Conservation (phyloP, 1,284 basidiomycete species). For the Naganishia sp. region DNA sequence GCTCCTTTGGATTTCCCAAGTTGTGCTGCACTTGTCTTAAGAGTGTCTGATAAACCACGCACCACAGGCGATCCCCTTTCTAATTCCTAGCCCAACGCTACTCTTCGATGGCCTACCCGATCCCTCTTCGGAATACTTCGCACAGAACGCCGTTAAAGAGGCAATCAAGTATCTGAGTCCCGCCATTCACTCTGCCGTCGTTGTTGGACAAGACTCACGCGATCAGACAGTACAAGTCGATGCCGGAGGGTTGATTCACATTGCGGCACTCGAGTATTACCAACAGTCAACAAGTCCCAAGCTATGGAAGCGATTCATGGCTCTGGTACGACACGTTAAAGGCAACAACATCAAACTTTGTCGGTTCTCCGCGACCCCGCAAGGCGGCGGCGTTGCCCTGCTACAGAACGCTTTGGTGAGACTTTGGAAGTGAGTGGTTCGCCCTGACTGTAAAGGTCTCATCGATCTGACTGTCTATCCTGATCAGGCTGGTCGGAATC, state of each 20-base stretch:
- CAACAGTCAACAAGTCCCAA: constrained; percentile 44
- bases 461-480: background rate
- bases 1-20: background rate
- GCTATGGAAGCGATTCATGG: constrained; percentile 57
- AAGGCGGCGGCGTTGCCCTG: constrained; percentile 87
- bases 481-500: constrained; percentile 25
- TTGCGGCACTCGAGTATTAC: constrained; percentile 46
- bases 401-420: constrained; percentile 86
- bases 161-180: constrained; percentile 47
- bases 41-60: background rate
- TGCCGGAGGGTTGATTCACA: constrained; percentile 41
- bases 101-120: constrained; percentile 46
- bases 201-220: constrained; percentile 37
- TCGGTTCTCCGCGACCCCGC: constrained; percentile 86
- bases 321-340: constrained; percentile 75
- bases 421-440: constrained; percentile 65
- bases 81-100: constrained; percentile 43
- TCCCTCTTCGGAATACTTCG: constrained; percentile 44
- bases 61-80: constrained; percentile 38
- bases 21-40: background rate
- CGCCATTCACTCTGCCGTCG: constrained; percentile 46
- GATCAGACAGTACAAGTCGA: constrained; percentile 49
- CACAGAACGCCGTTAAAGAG: constrained; percentile 43
- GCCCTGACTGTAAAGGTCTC: too few species aligned
- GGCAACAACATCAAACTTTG: constrained; percentile 79